Evolutionary conservation across 129 eudicot species (phyloP).

Genomic region (Solidago caesia): DNA sequence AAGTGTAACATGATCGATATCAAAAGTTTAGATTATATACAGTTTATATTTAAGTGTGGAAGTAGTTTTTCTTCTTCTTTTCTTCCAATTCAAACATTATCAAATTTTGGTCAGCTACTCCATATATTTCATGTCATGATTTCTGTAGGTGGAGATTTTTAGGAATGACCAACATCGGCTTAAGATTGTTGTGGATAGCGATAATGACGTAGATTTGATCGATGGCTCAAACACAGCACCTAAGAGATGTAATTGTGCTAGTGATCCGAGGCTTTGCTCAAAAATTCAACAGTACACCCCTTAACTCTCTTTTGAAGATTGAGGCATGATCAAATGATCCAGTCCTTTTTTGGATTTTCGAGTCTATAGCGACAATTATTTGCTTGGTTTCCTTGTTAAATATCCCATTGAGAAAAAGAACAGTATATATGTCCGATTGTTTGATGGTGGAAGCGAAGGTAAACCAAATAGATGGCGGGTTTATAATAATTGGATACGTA

Average conservation of each 20-base stretch:
- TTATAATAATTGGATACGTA: too few species aligned
- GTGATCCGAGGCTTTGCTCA: slow-evolving; percentile 92
- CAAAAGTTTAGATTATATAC: too few species aligned
- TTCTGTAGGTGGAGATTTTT: slow-evolving; percentile 78
- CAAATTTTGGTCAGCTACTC: too few species aligned
- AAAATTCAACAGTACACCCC: slow-evolving; percentile 89
- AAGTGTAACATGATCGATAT: too few species aligned
- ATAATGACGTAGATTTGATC: slow-evolving; percentile 67
- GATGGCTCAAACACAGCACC: slow-evolving; percentile 91
- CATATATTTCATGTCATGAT: background rate
- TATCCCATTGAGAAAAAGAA: slow-evolving; percentile 22
- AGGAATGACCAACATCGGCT: slow-evolving; percentile 93
- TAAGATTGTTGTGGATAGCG: slow-evolving; percentile 84
- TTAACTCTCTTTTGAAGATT: slow-evolving; percentile 80
- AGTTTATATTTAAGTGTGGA: too few species aligned
- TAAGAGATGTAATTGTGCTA: slow-evolving; percentile 82
- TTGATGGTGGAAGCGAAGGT: too few species aligned
- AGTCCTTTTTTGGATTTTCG: slow-evolving; percentile 18
- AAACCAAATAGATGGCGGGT: too few species aligned
- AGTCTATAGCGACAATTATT: slow-evolving; percentile 15
- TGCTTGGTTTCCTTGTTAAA: slow-evolving; percentile 29
- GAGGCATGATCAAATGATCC: slow-evolving; percentile 43
- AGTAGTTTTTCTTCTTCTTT: too few species aligned
- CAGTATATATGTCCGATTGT: slow-evolving; percentile 17
- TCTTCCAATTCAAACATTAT: too few species aligned